A percentile compares a stretch with the other conserved stretches of the same genome.
Conservation (phyloP, 2,329 filamentous ascomycete species). For the Phialocephala subalpina region DNA sequence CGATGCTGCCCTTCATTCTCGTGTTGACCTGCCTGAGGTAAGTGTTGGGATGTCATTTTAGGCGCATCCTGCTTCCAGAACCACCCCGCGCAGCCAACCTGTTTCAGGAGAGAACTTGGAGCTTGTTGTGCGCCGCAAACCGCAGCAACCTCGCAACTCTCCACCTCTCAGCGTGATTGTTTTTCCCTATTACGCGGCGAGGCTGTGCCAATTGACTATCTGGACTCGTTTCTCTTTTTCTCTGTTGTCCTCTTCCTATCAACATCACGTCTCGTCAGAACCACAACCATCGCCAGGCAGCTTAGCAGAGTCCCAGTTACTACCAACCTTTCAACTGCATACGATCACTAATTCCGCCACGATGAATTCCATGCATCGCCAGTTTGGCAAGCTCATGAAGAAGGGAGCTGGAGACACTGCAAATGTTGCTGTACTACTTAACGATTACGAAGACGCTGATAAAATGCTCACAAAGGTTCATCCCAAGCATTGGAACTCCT, state of each 20-base stretch:
- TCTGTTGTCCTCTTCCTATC: constrained; percentile 12
- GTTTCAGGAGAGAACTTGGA: constrained; percentile 22
- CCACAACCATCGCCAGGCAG: constrained; percentile 8
- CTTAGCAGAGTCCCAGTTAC: constrained; percentile 19
- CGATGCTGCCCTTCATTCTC: not conserved
- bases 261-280: not conserved
- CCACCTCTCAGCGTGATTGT: constrained; percentile 5
- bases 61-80: constrained; percentile 11
- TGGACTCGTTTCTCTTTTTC: constrained; percentile 9
- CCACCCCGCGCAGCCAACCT: constrained; percentile 24
- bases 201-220: constrained; percentile 26
- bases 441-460: constrained; percentile 84
- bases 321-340: constrained; percentile 20
- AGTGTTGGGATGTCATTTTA: constrained; percentile 22
- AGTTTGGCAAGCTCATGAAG: constrained; percentile 76
- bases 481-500: constrained; percentile 13
- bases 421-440: constrained; percentile 76
- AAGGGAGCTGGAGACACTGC: constrained; percentile 76
- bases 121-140: constrained; percentile 21
- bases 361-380: constrained; percentile 78
- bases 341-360: constrained; percentile 38
- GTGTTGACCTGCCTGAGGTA: not conserved
- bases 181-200: constrained; percentile 13
- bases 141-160: constrained; percentile 9
- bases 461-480: constrained; percentile 75